Percentiles rank a stretch among this genome's conserved stretches.
Evolutionary conservation across 345 rosid species (phyloP).

Genomic region (Eutrema yunnanense): DNA sequence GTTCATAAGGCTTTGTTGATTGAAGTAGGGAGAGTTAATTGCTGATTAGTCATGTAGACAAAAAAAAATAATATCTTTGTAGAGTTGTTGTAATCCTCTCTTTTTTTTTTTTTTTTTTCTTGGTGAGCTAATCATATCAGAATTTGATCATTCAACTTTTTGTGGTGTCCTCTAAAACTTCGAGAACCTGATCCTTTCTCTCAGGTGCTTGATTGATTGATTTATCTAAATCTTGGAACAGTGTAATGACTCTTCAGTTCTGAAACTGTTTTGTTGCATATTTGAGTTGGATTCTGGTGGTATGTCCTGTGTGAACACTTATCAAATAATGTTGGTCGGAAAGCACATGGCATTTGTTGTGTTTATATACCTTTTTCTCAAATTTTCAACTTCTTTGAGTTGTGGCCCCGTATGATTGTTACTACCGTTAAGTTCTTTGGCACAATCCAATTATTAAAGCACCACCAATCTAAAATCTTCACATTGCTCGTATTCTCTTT

Average conservation of each 20-base stretch:
- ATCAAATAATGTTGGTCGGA: conserved; percentile 21
- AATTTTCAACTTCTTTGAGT: neutral
- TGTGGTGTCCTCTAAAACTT: neutral
- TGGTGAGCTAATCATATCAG: conserved; percentile 21
- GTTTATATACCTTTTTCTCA: conserved; percentile 1
- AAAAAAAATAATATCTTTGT: conserved; percentile 20
- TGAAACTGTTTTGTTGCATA: conserved; percentile 13
- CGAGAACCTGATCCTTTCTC: conserved; percentile 18
- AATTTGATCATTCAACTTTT: conserved; percentile 11
- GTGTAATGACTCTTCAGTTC: neutral
- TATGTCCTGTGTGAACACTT: conserved; percentile 19
- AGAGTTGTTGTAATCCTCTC: conserved; percentile 13
- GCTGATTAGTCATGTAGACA: conserved; percentile 24
- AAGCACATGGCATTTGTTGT: conserved; percentile 25
- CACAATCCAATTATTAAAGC: neutral
- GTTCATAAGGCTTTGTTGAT: conserved; percentile 41
- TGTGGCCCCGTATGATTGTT: conserved; percentile 23
- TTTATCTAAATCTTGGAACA: neutral
- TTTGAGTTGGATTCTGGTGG: conserved; percentile 23
- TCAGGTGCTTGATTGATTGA: neutral
- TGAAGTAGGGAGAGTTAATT: conserved; percentile 31
- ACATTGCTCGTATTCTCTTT: neutral
- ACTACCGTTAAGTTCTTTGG: conserved; percentile 21
- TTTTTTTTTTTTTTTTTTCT: neutral
- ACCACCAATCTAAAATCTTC: neutral